Base-by-base conservation (phyloP, 1,139 yeast genomes). In the Blastobotrys niveus region DNA sequence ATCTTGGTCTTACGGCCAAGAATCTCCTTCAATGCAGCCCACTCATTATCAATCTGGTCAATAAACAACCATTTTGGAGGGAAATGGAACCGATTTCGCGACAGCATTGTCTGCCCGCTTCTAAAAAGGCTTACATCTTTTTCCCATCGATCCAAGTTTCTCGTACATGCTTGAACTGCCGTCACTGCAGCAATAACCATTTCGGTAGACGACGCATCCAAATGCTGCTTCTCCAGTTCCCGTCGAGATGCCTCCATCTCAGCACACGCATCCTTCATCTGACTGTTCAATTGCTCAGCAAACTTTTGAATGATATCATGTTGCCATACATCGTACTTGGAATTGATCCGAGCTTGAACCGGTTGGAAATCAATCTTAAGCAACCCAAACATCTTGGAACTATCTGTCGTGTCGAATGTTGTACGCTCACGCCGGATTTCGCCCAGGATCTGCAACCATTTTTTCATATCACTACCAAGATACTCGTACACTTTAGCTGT, bases 271-370 rank as follows among this genome's bases (percentile, higher is more conserved):
- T 53, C 55, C 24, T 52, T 62, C 58, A 70, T 64, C 4, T 54
- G 45, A 0, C 50, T 46, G 2, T 53, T 48, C 8, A 77, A 57
- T 12, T 64, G 58, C 1, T 57, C 59, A 1, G 79, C 64, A 58
- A 82, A 81, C 17, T 62, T 63, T 1, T 57, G 52, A 6, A 77
- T 50, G 2, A 82, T 57, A 1, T 69, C 72, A 34, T 64, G 70
- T 51, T 79, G 83, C 74, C 84, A 80, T 1, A 60, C 53, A 44
- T 79, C 84, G 61, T 76, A 82, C 54, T 74, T 76, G 4, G 79
- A 60, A 34, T 69, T 70, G 9, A 80, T 71, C 42, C 79, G 66
- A 1, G 74, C 63, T 53, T 80, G 83, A 1, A 81, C 80, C 15
- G 73, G 72, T 3, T 72, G 67, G 55, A 72, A 79, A 37, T 75